phyloP scores from a whole-genome alignment of 768 basidiomycete genomes.

The Calocybe indica region DNA sequence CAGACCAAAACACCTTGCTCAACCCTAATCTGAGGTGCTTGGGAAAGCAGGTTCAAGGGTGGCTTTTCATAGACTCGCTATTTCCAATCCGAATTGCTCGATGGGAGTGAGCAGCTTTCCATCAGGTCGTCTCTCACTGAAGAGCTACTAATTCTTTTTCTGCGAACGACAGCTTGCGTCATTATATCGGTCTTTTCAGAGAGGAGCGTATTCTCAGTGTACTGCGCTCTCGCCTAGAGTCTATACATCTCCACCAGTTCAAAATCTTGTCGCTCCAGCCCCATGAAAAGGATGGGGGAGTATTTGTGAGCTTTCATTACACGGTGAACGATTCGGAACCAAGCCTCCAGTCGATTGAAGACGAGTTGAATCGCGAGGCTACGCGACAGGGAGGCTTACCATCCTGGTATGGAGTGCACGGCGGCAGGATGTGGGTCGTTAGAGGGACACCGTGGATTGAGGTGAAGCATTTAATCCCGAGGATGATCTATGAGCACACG shows the following conservation, averaged over 20 bases:
- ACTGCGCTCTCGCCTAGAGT: slow-evolving; percentile 42
- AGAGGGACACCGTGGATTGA: slow-evolving; percentile 79
- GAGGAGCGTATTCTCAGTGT: slow-evolving; percentile 49
- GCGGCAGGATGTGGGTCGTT: slow-evolving; percentile 63
- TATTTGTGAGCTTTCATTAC: slow-evolving; percentile 74
- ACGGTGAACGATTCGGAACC: slow-evolving; percentile 26
- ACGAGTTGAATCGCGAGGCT: slow-evolving; percentile 34
- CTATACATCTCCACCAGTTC: slow-evolving; percentile 52
- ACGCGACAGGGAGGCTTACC: slow-evolving; percentile 48
- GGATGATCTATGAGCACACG: background rate
- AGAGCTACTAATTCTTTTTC: slow-evolving; percentile 4
- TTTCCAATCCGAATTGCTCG: slow-evolving; percentile 67
- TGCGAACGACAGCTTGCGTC: slow-evolving; percentile 44
- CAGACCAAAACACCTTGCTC: too few relatives aligned
- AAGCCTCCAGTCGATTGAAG: slow-evolving; percentile 43
- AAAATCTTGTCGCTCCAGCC: slow-evolving; percentile 58
- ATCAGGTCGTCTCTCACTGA: background rate
- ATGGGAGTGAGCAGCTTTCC: slow-evolving; percentile 57
- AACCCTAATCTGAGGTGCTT: too few relatives aligned
- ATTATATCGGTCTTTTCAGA: slow-evolving; percentile 55
- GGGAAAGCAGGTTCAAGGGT: slow-evolving; percentile 15
- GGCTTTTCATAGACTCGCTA: slow-evolving; percentile 72
- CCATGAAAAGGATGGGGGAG: slow-evolving; percentile 77
- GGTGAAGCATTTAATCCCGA: slow-evolving; percentile 30
- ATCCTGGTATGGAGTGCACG: slow-evolving; percentile 52